Conservation (phyloP, 257 asterid species). For the Osmanthus fragrans region DNA sequence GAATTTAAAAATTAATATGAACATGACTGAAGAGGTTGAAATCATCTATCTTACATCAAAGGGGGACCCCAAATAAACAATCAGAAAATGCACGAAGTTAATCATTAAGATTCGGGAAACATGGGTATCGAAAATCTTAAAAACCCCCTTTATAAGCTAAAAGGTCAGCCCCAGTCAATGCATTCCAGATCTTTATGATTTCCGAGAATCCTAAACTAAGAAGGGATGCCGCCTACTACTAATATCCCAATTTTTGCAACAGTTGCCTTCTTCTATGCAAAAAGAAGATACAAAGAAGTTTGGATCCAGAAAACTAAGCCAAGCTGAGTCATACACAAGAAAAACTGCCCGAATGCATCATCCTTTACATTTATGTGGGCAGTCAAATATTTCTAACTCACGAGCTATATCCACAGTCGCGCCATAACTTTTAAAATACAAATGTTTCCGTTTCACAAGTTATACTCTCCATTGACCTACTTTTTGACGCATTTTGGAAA, state of each 20-base stretch:
- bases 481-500: background rate
- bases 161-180: no score
- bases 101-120: background rate
- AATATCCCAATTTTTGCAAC: no score
- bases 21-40: constrained; percentile 19
- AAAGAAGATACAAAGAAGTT: background rate
- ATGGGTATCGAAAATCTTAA: no score
- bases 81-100: constrained; percentile 2
- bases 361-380: background rate
- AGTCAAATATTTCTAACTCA: background rate
- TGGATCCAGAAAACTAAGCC: background rate
- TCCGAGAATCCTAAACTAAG: no score
- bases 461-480: background rate
- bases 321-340: constrained; percentile 11
- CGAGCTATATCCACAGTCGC: background rate
- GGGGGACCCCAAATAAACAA: constrained; percentile 24
- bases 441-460: background rate
- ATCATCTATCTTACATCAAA: constrained; percentile 4
- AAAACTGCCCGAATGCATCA: background rate
- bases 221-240: no score
- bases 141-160: no score
- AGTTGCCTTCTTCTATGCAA: no score
- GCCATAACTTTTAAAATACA: background rate
- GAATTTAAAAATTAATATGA: constrained; percentile 16
- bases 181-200: no score